Percentiles rank a stretch among this genome's conserved stretches.
Conservation (phyloP, 495 filamentous ascomycete genomes). For the Hyphodiscus hymeniophilus region DNA sequence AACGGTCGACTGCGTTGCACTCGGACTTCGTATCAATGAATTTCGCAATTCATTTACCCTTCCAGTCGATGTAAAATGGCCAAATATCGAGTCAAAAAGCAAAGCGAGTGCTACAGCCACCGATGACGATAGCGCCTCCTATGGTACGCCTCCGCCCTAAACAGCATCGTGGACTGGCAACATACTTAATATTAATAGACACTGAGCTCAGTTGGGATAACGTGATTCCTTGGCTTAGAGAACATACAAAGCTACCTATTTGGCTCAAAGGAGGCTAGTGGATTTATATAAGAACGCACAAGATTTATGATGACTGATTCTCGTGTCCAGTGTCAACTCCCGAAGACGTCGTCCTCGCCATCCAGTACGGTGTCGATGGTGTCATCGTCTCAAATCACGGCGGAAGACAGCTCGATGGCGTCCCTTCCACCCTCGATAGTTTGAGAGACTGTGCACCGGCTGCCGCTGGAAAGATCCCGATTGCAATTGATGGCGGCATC, state of each 20-base stretch:
- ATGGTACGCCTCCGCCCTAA: not conserved
- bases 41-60: conserved; percentile 20
- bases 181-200: not conserved
- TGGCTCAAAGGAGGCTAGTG: conserved; percentile 47
- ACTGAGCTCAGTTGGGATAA: conserved; percentile 8
- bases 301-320: conserved; percentile 15
- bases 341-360: conserved; percentile 47
- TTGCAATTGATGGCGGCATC: conserved; percentile 61
- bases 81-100: conserved; percentile 9
- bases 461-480: conserved; percentile 50
- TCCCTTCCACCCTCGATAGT: conserved; percentile 36
- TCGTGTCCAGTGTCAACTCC: conserved; percentile 44
- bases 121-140: conserved; percentile 4
- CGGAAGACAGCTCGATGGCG: conserved; percentile 53
- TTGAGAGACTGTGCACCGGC: conserved; percentile 42
- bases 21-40: conserved; percentile 32
- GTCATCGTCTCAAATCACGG: conserved; percentile 62
- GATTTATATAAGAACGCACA: no score
- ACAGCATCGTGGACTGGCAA: not conserved
- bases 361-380: conserved; percentile 45
- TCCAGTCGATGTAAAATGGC: conserved; percentile 4
- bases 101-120: not conserved
- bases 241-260: conserved; percentile 36
- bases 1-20: conserved; percentile 24
- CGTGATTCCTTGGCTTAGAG: conserved; percentile 41